Base-by-base conservation (phyloP, 805 yeast genomes). In the Sugiyamaella americana region DNA sequence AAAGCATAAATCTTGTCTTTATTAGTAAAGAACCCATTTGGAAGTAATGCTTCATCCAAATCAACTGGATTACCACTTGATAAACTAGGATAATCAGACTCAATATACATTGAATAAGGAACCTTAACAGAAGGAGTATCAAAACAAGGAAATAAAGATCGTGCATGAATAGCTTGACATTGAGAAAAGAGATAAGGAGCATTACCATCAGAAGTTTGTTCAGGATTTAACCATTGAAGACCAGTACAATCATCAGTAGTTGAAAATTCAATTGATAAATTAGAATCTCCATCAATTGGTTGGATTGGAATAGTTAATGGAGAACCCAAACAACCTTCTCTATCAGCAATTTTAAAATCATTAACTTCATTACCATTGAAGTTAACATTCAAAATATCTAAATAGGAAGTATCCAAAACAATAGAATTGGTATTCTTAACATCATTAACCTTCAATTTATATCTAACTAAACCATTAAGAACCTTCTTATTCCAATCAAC, bases 141-240 rank as follows among this genome's bases (percentile, higher is more conserved):
- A 61, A 88, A 88, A 58, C 87, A 84, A 5, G 96, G 96, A 68
- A 84, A 82, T 59, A 87, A 72, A 13, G 91, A 77, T 58, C 96
- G 75, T 4, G 95, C 93, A 60, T 88, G 96, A 53, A 85, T 87
- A 32, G 96, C 88, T 68, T 88, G 95, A 61, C 94, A 78, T 66
- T 88, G 96, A 8, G 96, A 86, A 63, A 87, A 88, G 48, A 88
- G 71, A 63, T 78, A 83, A 1, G 87, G 87, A 21, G 72, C 71
- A 37, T 74, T 75, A 51, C 80, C 76, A 16, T 89, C 94, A 41
- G 80, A 80, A 5, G 95, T 84, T 56, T 81, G 84, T 44, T 73
- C 78, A 30, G 81, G 79, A n/a, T 76, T 77, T 44, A 88, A 68
- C 80, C 93, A 88, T 64, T 88, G 96, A 50, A 87, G 69, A 2